Evolutionary conservation across 2,329 filamentous ascomycete species (phyloP).

Genomic region (Tricladium varicosporioides): DNA sequence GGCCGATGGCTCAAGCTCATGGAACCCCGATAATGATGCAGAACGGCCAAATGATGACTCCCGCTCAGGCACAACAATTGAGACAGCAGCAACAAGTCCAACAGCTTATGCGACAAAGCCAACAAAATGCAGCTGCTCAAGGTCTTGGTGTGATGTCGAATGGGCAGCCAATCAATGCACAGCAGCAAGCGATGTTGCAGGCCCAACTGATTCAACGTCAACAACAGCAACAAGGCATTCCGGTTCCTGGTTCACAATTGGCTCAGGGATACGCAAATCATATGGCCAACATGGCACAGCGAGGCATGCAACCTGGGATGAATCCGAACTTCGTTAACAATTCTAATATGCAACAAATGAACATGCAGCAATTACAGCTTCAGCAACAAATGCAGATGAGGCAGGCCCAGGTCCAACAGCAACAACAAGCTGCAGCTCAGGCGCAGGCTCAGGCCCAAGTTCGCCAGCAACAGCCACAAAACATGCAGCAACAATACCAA

Average conservation of each 20-base stretch:
- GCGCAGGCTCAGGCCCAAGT: constrained; percentile 15
- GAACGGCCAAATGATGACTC: constrained; percentile 33
- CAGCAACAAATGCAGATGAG: constrained; percentile 24
- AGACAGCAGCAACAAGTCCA: constrained; percentile 24
- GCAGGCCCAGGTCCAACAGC: constrained; percentile 20
- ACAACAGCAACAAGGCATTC: constrained; percentile 24
- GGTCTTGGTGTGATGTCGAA: constrained; percentile 35
- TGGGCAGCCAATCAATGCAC: constrained; percentile 33
- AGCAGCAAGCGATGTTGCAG: constrained; percentile 29
- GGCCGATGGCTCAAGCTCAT: constrained; percentile 58
- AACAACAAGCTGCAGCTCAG: constrained; percentile 16
- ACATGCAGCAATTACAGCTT: constrained; percentile 37
- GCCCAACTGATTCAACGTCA: constrained; percentile 13
- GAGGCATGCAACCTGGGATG: constrained; percentile 26
- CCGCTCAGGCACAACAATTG: constrained; percentile 33
- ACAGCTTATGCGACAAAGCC: constrained; percentile 22
- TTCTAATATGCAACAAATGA: constrained; percentile 38
- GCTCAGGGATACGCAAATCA: constrained; percentile 23
- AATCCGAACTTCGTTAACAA: constrained; percentile 31
- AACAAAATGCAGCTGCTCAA: constrained; percentile 32
- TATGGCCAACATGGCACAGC: constrained; percentile 23
- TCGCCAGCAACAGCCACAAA: constrained; percentile 21
- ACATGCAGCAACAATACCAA: constrained; percentile 23
- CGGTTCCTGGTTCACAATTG: constrained; percentile 13
- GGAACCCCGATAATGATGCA: constrained; percentile 51